Evolutionary conservation across 202 grass and related monocot species (phyloP).

Genomic region (Hordeum pubiflorum): DNA sequence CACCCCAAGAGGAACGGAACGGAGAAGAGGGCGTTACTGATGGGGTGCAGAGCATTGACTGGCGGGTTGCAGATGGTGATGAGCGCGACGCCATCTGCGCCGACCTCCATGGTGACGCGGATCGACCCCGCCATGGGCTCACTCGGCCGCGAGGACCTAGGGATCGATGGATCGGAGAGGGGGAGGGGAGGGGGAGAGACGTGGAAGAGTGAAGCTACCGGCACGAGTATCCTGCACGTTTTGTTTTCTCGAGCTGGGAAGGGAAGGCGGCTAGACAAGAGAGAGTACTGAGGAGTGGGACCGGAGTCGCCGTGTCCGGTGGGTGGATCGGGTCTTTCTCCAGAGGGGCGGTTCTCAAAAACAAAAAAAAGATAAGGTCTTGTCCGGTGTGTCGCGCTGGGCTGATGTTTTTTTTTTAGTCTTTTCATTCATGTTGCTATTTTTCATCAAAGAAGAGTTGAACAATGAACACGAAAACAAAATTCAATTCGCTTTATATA

Average conservation of each 20-base stretch:
- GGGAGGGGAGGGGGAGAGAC: not conserved
- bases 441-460: too few species aligned
- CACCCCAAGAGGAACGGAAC: not conserved
- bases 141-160: not conserved
- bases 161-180: not conserved
- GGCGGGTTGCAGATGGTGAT: conserved; percentile 91
- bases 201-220: not conserved
- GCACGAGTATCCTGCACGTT: not conserved
- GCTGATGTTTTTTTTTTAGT: too few species aligned
- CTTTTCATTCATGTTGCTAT: too few species aligned
- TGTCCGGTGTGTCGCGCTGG: not conserved
- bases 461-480: too few species aligned
- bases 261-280: not conserved
- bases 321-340: not conserved
- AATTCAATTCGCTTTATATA: too few species aligned
- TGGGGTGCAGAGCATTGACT: conserved; percentile 82
- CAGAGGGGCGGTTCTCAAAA: too few species aligned
- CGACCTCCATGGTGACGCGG: conserved; percentile 86
- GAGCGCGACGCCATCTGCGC: conserved; percentile 67
- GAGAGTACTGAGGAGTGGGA: not conserved
- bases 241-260: not conserved
- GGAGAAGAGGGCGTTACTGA: conserved; percentile 24
- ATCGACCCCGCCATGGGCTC: conserved; percentile 46
- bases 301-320: not conserved
- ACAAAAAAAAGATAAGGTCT: too few species aligned